Evolutionary conservation across 2,329 filamentous ascomycete genomes (phyloP), one percentile per base, ranked within the genome.

Genomic region (Colletotrichum sidae): DNA sequence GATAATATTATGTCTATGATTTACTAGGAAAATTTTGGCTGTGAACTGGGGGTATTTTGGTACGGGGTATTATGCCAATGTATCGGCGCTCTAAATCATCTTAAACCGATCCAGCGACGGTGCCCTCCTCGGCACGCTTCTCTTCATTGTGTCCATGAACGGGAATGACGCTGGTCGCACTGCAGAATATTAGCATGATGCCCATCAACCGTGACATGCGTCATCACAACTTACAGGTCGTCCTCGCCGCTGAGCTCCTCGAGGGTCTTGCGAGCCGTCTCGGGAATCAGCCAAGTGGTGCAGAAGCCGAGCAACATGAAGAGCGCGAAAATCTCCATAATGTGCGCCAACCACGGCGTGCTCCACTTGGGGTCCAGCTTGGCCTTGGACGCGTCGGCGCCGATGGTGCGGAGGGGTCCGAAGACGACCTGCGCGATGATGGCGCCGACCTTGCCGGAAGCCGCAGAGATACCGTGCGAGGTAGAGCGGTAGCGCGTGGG

Each of bases 401-500:
- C 74, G 47, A 64, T 77, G 77, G 54, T 73, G 68, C 72, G 84
- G 83, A 35, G 79, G 74, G 25, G 73, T 51, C 80, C 83, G 69
- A 82, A 84, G 0, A 85, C 81, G 37, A 85, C 76, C 17, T 84
- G 71, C 13, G 83, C 84, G 5, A 85, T 74, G 51, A 89, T 82
- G 65, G 84, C 84, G 33, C 86, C 87, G 2, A 86, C 73, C 71
- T 89, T 89, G 12, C 87, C 87, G 0, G 83, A 82, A 0, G 87
- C 87, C 0, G 87, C 87, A 0, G 86, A 87, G 55, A 89, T 85
- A 15, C 86, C 87, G 70, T 89, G 86, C 60, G 86, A 89, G 0
- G 87, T 87, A 52, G 83, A 87, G 47, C 88, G 83, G 70, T 89
- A 90, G 67, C 83, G 81, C 2, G 88, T 90, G 0, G 87, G 87